Base-by-base conservation (phyloP, 768 basidiomycete genomes). In the Mycena chlorophos region DNA sequence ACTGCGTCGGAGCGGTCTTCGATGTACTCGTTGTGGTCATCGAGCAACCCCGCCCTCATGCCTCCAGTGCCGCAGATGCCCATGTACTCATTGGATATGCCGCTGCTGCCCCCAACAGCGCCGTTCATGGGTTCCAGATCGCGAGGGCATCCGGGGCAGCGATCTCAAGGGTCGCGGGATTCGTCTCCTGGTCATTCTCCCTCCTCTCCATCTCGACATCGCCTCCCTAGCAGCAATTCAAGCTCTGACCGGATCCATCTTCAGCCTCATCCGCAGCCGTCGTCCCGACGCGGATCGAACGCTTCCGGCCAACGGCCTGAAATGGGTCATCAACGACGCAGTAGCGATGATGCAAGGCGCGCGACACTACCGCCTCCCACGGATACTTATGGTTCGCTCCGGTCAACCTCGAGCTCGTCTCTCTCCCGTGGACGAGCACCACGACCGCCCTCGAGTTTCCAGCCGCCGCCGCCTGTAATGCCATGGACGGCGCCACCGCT, bases 121-220 rank as follows among this genome's bases (percentile, higher is more conserved):
- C 87, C 88, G 13, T 90, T 89, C 69, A 88, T 89, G 85, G 78
- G 87, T 73, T 82, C 82, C 52, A 78, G 82, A 54, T 82, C n/a
- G n/a, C n/a, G n/a, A n/a, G n/a, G n/a, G n/a, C n/a, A 77, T 54
- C 76, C 81, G 27, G 75, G 78, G 22, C 70, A 68, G 28, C 60
- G 61, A 47, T 71, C 73, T 40, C 65, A 70, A 59, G 62, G 71
- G 23, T 68, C 71, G 37, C 65, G 69, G 58, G 62, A 72, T 23
- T 67, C 71, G 2, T 75, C 75, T 3, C 70, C 71, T 20, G 67
- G 68, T 10, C 62, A 68, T 3, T 70, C 76, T 1, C 68, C 68
- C 13, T 69, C 72, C 14, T 69, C 72, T 10, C 63, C 73, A n/a
- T 66, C 71, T n/a, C 72, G 69, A 12, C 60, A 63, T 50, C 66